Conservation (phyloP, 768 basidiomycete genomes). For the Suillus fuscotomentosus region DNA sequence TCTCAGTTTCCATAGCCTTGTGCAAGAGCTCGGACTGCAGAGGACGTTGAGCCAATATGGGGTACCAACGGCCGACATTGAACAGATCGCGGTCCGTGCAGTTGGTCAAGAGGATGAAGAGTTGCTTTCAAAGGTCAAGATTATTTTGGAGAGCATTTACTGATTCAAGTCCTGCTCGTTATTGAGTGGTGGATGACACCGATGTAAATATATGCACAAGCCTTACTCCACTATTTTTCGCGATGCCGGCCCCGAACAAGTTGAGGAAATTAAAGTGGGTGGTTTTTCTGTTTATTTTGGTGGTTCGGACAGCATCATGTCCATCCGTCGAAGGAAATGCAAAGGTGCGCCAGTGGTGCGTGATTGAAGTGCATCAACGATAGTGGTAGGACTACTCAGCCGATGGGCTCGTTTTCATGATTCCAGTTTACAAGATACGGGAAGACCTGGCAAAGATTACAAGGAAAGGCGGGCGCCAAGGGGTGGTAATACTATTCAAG, state of each 20-base stretch:
- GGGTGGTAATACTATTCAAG: not conserved
- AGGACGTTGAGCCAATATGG: conserved; percentile 59
- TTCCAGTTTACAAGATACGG: too few relatives aligned
- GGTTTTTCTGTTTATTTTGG: not conserved
- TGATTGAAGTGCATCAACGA: not conserved
- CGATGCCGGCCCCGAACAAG: not conserved
- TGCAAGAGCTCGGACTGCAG: conserved; percentile 56
- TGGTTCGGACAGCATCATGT: not conserved
- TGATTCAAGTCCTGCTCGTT: not conserved
- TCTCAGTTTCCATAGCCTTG: conserved; percentile 45
- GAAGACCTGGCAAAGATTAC: too few relatives aligned
- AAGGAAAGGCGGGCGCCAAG: too few relatives aligned
- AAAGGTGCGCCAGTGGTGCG: not conserved
- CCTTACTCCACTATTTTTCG: not conserved
- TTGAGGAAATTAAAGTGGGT: not conserved
- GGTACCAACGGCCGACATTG: conserved; percentile 57
- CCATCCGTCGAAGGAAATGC: not conserved
- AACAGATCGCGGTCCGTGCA: conserved; percentile 42
- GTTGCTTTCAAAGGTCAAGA: conserved; percentile 39
- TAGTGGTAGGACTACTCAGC: too few relatives aligned
- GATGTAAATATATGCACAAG: not conserved
- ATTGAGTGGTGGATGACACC: not conserved
- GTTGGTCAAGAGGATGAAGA: conserved; percentile 32
- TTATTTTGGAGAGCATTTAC: conserved; percentile 50
- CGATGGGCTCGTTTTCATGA: too few relatives aligned